phyloP scores from a whole-genome alignment of 23 red algal genomes.

The Chondrus crispus region DNA sequence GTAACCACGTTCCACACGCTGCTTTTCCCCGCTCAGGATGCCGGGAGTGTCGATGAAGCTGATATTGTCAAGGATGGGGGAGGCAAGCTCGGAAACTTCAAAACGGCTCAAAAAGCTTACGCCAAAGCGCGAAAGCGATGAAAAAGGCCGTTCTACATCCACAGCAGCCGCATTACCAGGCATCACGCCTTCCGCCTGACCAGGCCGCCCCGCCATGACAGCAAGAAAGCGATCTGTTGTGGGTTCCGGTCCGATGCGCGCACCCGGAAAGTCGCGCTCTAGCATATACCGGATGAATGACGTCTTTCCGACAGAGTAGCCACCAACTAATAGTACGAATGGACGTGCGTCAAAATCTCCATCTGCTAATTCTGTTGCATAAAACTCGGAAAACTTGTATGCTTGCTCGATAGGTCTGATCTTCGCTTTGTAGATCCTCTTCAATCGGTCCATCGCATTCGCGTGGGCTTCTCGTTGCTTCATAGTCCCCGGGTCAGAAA shows the following conservation, averaged over 20 bases:
- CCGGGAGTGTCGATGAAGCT: slow-evolving; percentile 79
- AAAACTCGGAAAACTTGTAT: slow-evolving; percentile 79
- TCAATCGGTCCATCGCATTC: slow-evolving; percentile 63
- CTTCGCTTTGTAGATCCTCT: slow-evolving; percentile 79
- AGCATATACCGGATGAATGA: slow-evolving; percentile 80
- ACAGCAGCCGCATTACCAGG: slow-evolving; percentile 86
- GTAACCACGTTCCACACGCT: slow-evolving; percentile 74
- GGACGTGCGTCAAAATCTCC: slow-evolving; percentile 79
- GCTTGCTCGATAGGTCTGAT: slow-evolving; percentile 67
- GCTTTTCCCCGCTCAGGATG: slow-evolving; percentile 76
- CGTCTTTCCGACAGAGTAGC: slow-evolving; percentile 80
- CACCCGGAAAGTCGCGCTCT: slow-evolving; percentile 76
- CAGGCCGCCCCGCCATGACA: slow-evolving; percentile 48
- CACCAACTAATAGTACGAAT: slow-evolving; percentile 69
- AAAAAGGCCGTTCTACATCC: slow-evolving; percentile 69
- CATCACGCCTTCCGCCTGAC: slow-evolving; percentile 52
- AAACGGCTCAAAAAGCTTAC: slow-evolving; percentile 72
- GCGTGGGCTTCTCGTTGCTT: slow-evolving; percentile 50
- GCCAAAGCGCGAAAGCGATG: slow-evolving; percentile 58
- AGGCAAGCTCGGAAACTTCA: slow-evolving; percentile 68
- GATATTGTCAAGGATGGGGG: slow-evolving; percentile 71
- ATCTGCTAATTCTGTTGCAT: slow-evolving; percentile 68
- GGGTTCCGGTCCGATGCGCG: slow-evolving; percentile 68
- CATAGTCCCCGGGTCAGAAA: slow-evolving; percentile 31
- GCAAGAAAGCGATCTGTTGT: slow-evolving; percentile 74